Conservation (phyloP, 371 early-diverging fungal genomes). For the Fennellomyces sp. region DNA sequence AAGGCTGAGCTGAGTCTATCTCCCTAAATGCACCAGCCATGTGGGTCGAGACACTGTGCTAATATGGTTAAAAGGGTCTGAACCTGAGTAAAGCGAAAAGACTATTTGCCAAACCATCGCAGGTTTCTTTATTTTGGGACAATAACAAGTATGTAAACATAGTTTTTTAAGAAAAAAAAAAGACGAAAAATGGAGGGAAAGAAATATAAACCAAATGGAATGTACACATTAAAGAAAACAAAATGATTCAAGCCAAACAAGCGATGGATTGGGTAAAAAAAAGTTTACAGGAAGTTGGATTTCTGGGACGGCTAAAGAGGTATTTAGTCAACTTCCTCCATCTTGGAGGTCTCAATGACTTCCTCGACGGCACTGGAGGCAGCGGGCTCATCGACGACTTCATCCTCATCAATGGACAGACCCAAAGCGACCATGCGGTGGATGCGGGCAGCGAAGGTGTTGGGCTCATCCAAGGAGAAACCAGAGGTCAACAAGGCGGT, state of each 20-base stretch:
- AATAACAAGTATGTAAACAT: not conserved
- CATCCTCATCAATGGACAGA: slow-evolving; percentile 88
- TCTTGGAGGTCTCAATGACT: slow-evolving; percentile 83
- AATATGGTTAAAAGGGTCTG: no score
- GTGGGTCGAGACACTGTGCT: no score
- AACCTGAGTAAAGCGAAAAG: no score
- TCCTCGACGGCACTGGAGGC: slow-evolving; percentile 56
- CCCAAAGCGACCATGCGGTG: slow-evolving; percentile 98
- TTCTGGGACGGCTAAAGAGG: not conserved
- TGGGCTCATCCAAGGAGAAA: slow-evolving; percentile 95
- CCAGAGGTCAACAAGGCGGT: slow-evolving; percentile 95
- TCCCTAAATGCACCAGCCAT: no score
- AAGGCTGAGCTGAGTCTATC: no score
- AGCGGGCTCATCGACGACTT: slow-evolving; percentile 49
- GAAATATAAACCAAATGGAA: slow-evolving; percentile 8
- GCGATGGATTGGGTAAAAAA: slow-evolving; percentile 1
- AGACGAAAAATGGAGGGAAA: slow-evolving; percentile 1
- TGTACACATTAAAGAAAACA: slow-evolving; percentile 1
- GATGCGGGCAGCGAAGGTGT: slow-evolving; percentile 92
- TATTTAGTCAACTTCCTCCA: slow-evolving; percentile 97
- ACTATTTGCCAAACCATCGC: not conserved
- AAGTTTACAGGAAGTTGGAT: not conserved
- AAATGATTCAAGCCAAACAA: slow-evolving; percentile 2
- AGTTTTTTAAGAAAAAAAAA: not conserved
- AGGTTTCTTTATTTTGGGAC: not conserved